These are phyloP conservation scores for Lactifluus volemus DNA, from an alignment of 768 basidiomycete genomes.

Conservation along the genomic window DNA sequence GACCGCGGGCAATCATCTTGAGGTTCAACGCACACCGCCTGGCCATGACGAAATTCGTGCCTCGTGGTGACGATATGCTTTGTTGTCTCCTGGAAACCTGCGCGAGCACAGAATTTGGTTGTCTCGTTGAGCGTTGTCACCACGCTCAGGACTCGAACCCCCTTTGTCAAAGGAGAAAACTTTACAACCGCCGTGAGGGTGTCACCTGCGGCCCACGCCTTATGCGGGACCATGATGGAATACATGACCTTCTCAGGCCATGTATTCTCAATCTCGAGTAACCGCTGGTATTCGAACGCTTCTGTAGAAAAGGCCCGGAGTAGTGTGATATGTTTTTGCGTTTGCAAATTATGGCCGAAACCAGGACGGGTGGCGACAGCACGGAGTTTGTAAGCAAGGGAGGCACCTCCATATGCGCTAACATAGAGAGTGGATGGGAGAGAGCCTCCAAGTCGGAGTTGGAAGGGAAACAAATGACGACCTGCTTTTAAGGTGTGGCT, in stretches of 20 bases:
- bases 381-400: slow-evolving; percentile 82
- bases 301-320: slow-evolving; percentile 68
- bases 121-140: slow-evolving; percentile 67
- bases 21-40: slow-evolving; percentile 31
- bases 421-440: slow-evolving; percentile 73
- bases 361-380: slow-evolving; percentile 76
- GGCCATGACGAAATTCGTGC: slow-evolving; percentile 61
- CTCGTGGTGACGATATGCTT: slow-evolving; percentile 51
- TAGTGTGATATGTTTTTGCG: slow-evolving; percentile 52
- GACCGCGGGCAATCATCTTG: slow-evolving; percentile 24
- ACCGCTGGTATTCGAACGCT: slow-evolving; percentile 92
- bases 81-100: slow-evolving; percentile 50
- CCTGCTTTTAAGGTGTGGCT: slow-evolving; percentile 94
- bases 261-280: slow-evolving; percentile 90
- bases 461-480: slow-evolving; percentile 87
- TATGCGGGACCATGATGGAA: slow-evolving; percentile 86
- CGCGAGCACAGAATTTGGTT: slow-evolving; percentile 49
- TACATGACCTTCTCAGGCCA: slow-evolving; percentile 99
- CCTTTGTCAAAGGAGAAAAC: slow-evolving; percentile 81
- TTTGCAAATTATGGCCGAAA: slow-evolving; percentile 59
- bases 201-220: slow-evolving; percentile 92
- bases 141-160: slow-evolving; percentile 61
- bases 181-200: slow-evolving; percentile 73
- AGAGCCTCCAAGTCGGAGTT: slow-evolving; percentile 74
- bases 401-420: slow-evolving; percentile 45